phyloP scores from a whole-genome alignment of 768 basidiomycete species.

The Hemileccinum rubropunctum region DNA sequence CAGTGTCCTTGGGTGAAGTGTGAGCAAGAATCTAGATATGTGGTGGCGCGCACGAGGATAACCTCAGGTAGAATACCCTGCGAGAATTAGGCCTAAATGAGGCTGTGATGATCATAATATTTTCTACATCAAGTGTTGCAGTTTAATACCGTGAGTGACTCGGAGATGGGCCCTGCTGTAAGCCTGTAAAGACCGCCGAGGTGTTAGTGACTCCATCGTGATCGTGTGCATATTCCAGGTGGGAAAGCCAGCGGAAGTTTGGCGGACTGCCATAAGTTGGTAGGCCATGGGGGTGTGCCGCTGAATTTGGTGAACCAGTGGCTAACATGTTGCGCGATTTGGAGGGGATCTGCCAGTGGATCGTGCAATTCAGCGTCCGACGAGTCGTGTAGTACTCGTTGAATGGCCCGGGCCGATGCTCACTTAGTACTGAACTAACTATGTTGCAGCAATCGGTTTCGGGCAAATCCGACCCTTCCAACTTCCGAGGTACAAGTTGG shows the following conservation, averaged over 20 bases:
- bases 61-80: slow-evolving; percentile 9
- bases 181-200: not conserved
- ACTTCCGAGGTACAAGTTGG: not conserved
- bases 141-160: not conserved
- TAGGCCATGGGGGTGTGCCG: too few relatives aligned
- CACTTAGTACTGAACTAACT: not conserved
- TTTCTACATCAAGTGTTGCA: not conserved
- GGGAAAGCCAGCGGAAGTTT: not conserved
- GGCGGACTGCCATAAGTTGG: too few relatives aligned
- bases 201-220: not conserved
- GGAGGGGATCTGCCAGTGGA: not conserved
- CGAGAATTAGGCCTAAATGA: slow-evolving; percentile 2
- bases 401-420: too few relatives aligned
- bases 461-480: slow-evolving; percentile 1
- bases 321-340: not conserved
- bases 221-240: not conserved
- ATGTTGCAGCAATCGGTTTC: not conserved
- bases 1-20: not conserved
- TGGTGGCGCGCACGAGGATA: slow-evolving; percentile 9
- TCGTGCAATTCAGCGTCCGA: not conserved
- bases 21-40: slow-evolving; percentile 20
- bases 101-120: not conserved
- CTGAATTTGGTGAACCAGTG: not conserved
- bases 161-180: not conserved
- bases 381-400: too few relatives aligned